Evolutionary conservation across 768 basidiomycete species (phyloP).

Genomic region (Candolleomyces aberdarensis): DNA sequence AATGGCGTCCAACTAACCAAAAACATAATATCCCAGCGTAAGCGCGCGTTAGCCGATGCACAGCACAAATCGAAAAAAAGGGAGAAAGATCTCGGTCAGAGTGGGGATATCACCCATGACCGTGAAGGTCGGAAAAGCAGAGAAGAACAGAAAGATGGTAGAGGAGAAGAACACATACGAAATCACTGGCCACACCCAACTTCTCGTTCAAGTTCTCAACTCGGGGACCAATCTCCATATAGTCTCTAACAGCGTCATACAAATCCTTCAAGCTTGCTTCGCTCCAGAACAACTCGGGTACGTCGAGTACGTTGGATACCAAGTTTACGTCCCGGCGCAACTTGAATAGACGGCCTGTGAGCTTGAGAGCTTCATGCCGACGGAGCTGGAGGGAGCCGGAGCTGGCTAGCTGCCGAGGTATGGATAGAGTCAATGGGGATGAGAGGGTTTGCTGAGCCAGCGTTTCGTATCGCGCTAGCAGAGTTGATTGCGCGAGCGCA

Average conservation of each 20-base stretch:
- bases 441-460: slow-evolving; percentile 76
- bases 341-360: slow-evolving; percentile 86
- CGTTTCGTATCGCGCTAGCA: slow-evolving; percentile 85
- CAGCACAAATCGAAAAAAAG: too few species aligned
- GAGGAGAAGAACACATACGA: slow-evolving; percentile 50
- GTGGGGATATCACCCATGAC: too few species aligned
- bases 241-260: slow-evolving; percentile 91
- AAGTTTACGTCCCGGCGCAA: slow-evolving; percentile 87
- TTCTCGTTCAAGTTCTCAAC: slow-evolving; percentile 89
- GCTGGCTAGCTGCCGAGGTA: slow-evolving; percentile 78
- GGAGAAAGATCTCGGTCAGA: too few species aligned
- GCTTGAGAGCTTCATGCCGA: slow-evolving; percentile 78
- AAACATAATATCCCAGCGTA: background rate
- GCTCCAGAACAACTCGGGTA: slow-evolving; percentile 93
- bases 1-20: slow-evolving; percentile 77
- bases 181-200: slow-evolving; percentile 80
- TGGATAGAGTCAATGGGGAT: slow-evolving; percentile 70
- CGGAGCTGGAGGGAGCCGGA: slow-evolving; percentile 75
- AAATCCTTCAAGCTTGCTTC: slow-evolving; percentile 86
- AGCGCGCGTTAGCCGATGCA: too few species aligned
- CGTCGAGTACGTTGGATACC: slow-evolving; percentile 89
- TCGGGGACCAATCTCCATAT: slow-evolving; percentile 86
- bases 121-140: background rate
- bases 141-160: background rate
- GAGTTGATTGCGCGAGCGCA: slow-evolving; percentile 91